Percentiles rank a stretch among this genome's conserved stretches.
phyloP scores from a whole-genome alignment of 139 green algal genomes.

The Coccomyxa sp. region DNA sequence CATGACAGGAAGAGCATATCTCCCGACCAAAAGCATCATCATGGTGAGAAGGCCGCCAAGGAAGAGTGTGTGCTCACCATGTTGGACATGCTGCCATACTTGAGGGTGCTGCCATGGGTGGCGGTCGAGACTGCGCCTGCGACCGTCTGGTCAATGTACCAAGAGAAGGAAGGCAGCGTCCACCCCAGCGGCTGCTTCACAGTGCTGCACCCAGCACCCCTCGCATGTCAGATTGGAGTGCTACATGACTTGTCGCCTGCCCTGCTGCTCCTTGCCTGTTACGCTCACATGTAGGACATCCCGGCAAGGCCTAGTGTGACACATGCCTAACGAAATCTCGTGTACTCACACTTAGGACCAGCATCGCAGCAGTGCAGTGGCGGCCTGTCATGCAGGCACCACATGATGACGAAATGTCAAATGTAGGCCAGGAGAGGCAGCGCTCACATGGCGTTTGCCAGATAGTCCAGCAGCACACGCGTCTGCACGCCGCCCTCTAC shows the following conservation, averaged over 20 bases:
- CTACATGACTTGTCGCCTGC: neutral
- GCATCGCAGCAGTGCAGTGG: too few relatives aligned
- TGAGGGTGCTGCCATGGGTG: conserved; percentile 71
- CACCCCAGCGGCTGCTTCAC: conserved; percentile 45
- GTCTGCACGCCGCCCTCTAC: conserved; percentile 65
- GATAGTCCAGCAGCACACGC: conserved; percentile 72
- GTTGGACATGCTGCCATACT: conserved; percentile 51
- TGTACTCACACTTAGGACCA: too few relatives aligned
- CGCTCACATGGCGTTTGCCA: conserved; percentile 58
- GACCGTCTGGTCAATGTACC: conserved; percentile 84
- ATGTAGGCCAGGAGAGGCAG: neutral
- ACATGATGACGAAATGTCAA: neutral
- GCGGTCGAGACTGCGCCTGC: conserved; percentile 78
- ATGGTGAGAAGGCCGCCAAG: neutral
- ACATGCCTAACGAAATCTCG: neutral
- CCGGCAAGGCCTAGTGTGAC: neutral
- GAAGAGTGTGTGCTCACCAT: conserved; percentile 39
- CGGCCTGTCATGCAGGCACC: neutral
- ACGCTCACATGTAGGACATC: neutral
- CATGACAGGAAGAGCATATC: too few relatives aligned
- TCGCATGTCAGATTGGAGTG: neutral
- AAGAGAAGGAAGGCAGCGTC: conserved; percentile 67
- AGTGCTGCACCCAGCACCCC: neutral
- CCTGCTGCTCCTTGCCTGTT: neutral
- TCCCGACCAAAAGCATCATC: neutral